Evolutionary conservation across 169 alveolate species (phyloP).

Genomic region (Cryptosporidium xiaoi): DNA sequence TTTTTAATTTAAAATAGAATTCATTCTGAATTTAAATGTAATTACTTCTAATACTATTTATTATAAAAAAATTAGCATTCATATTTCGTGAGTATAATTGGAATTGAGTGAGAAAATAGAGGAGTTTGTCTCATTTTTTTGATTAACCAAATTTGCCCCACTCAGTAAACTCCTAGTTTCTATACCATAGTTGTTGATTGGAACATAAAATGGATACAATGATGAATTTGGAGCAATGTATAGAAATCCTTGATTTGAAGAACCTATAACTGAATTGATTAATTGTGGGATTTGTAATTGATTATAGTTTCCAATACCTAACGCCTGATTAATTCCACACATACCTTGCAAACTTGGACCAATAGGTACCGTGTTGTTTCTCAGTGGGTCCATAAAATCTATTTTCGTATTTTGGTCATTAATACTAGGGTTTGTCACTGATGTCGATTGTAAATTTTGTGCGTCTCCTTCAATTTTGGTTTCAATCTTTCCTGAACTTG

Average conservation of each 20-base stretch:
- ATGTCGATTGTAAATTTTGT: neutral
- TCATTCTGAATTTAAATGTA: too few species aligned
- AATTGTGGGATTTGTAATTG: slow-evolving; percentile 36
- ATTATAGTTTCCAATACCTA: slow-evolving; percentile 11
- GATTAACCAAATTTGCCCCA: slow-evolving; percentile 5
- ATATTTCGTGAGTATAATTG: slow-evolving; percentile 15
- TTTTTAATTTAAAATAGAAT: too few species aligned
- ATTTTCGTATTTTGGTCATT: neutral
- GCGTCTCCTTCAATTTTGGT: slow-evolving; percentile 1
- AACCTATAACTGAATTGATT: neutral
- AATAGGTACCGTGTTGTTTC: slow-evolving; percentile 1
- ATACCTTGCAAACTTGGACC: slow-evolving; percentile 4
- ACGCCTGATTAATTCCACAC: slow-evolving; percentile 22
- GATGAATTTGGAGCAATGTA: slow-evolving; percentile 37
- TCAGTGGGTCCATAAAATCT: slow-evolving; percentile 33
- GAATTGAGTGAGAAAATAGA: slow-evolving; percentile 8
- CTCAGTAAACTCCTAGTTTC: slow-evolving; percentile 9
- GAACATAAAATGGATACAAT: slow-evolving; percentile 36
- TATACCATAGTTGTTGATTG: slow-evolving; percentile 31
- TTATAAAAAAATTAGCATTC: too few species aligned
- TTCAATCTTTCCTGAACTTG: neutral
- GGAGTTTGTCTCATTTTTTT: slow-evolving; percentile 43
- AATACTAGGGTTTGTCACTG: neutral
- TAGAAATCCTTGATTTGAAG: slow-evolving; percentile 5
- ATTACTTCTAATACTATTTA: too few species aligned